These are phyloP conservation scores for Tolypocladium ovalisporum DNA, from an alignment of 2,329 filamentous ascomycete genomes.

Conservation along the genomic window DNA sequence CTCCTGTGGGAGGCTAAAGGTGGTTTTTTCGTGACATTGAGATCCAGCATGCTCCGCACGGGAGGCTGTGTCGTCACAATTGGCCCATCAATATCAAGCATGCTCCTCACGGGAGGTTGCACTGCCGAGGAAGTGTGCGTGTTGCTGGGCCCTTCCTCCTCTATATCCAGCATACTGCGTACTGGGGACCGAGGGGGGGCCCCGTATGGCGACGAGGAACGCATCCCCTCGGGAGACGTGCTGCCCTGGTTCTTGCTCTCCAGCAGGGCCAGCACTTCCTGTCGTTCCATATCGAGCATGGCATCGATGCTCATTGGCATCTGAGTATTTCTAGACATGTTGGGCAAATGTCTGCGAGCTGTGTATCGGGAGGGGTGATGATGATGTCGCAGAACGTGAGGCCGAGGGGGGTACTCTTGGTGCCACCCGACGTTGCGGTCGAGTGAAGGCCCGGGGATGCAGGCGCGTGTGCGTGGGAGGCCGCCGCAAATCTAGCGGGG, in stretches of 20 bases:
- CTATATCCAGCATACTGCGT: slow-evolving; percentile 56
- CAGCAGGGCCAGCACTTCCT: slow-evolving; percentile 59
- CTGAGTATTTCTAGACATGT: slow-evolving; percentile 20
- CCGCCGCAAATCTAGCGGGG: not conserved
- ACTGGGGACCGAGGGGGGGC: slow-evolving; percentile 53
- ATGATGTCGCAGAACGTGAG: not conserved
- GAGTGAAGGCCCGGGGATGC: not conserved
- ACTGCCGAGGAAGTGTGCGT: slow-evolving; percentile 23
- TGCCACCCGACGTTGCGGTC: too few species aligned
- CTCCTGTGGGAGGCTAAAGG: slow-evolving; percentile 14
- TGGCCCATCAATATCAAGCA: slow-evolving; percentile 47
- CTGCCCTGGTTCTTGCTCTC: slow-evolving; percentile 34
- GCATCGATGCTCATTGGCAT: slow-evolving; percentile 64
- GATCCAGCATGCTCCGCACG: slow-evolving; percentile 42
- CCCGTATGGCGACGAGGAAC: slow-evolving; percentile 43
- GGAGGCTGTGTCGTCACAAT: slow-evolving; percentile 25
- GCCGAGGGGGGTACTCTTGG: not conserved
- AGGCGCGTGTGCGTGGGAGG: not conserved
- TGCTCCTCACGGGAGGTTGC: slow-evolving; percentile 50
- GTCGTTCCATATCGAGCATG: slow-evolving; percentile 65
- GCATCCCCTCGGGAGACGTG: slow-evolving; percentile 23
- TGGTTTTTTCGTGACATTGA: slow-evolving; percentile 26
- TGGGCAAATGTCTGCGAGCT: slow-evolving; percentile 3
- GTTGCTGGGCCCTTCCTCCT: slow-evolving; percentile 19
- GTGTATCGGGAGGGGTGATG: not conserved